These are phyloP conservation scores for Hysterium pulicare DNA, from an alignment of 2,329 filamentous ascomycete species.

Conservation along the genomic window DNA sequence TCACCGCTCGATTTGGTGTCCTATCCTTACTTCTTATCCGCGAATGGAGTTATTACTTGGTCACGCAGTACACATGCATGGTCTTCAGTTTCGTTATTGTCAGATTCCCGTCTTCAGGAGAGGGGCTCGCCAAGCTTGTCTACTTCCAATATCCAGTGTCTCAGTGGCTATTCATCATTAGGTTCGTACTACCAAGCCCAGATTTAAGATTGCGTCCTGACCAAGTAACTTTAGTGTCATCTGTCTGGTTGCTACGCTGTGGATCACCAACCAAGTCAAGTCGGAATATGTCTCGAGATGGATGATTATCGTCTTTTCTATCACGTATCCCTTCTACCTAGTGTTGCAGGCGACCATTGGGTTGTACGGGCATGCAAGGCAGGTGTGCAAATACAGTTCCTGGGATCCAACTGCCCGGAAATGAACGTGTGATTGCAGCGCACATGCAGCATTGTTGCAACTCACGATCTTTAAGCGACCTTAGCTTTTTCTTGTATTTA, in stretches of 20 bases:
- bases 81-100: constrained; percentile 46
- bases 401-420: constrained; percentile 48
- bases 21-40: constrained; percentile 46
- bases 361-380: constrained; percentile 46
- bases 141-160: constrained; percentile 50
- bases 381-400: constrained; percentile 44
- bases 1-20: constrained; percentile 42
- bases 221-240: constrained; percentile 35
- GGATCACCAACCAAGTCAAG: constrained; percentile 45
- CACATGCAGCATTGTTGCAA: too few relatives aligned
- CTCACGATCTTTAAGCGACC: too few relatives aligned
- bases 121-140: constrained; percentile 39
- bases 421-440: too few relatives aligned
- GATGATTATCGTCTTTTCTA: constrained; percentile 43
- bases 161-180: constrained; percentile 46
- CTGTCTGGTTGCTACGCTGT: constrained; percentile 45
- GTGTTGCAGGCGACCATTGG: constrained; percentile 45
- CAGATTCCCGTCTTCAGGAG: constrained; percentile 40
- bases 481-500: too few relatives aligned
- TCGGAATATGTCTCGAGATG: constrained; percentile 44
- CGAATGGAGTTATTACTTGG: constrained; percentile 48
- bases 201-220: constrained; percentile 6
- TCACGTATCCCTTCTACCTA: constrained; percentile 44
- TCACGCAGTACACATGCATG: constrained; percentile 48
- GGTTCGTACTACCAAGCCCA: constrained; percentile 27